A percentile compares a stretch with the other conserved stretches of the same genome.
These are phyloP conservation scores for Eutrema salsugineum DNA, from an alignment of 441 rosid genomes.

Conservation along the genomic window DNA sequence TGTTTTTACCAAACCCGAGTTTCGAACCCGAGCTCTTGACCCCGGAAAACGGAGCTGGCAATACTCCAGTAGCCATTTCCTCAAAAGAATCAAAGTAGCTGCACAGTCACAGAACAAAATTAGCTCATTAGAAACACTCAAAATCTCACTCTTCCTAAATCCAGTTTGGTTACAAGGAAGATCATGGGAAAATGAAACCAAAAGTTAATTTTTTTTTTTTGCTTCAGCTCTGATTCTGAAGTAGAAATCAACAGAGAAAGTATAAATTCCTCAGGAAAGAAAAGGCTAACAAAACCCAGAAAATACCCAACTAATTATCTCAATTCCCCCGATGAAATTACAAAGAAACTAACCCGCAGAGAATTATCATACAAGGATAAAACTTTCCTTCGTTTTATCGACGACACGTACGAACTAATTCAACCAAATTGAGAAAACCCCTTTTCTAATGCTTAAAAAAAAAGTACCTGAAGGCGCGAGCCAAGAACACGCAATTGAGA, in stretches of 20 bases:
- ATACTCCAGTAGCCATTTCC: constrained; percentile 75
- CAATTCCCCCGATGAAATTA: not conserved
- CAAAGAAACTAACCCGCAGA: not conserved
- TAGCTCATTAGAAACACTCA: not conserved
- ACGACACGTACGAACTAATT: not conserved
- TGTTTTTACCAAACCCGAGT: constrained; percentile 54
- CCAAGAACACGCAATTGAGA: constrained; percentile 17
- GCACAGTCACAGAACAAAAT: constrained; percentile 7
- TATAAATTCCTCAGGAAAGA: not conserved
- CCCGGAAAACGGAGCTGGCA: constrained; percentile 68
- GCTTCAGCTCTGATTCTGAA: not conserved
- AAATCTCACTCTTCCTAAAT: not conserved
- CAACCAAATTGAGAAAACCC: not conserved
- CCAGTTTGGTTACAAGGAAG: not conserved
- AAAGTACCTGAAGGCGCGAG: constrained; percentile 11
- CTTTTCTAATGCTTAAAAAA: not conserved
- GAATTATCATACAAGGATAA: not conserved
- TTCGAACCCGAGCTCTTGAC: constrained; percentile 52
- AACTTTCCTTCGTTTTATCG: not conserved
- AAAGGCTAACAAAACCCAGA: not conserved
- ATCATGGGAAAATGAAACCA: not conserved
- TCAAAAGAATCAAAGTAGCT: constrained; percentile 32
- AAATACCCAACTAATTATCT: not conserved
- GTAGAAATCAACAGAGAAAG: not conserved
- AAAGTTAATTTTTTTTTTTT: not conserved